A percentile compares a stretch with the other conserved stretches of the same genome.
Conservation (phyloP, 805 yeast genomes). For the Ogataea paraovalis region DNA sequence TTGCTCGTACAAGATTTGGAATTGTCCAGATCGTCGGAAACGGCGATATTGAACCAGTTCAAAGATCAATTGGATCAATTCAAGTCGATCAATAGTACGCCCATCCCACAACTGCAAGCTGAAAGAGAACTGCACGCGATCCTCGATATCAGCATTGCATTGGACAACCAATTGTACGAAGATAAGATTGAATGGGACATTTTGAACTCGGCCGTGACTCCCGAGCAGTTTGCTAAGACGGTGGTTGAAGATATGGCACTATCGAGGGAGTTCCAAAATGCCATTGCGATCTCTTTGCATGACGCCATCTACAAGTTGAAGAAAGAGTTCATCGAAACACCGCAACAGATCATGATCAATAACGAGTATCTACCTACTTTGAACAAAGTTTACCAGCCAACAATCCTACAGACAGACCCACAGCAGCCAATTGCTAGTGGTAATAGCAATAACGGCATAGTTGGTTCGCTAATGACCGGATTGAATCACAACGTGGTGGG, state of each 20-base stretch:
- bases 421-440: not conserved
- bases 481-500: not conserved
- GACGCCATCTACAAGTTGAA: constrained; percentile 74
- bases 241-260: constrained; percentile 86
- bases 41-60: constrained; percentile 64
- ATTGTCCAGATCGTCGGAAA: constrained; percentile 61
- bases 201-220: constrained; percentile 49
- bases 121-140: constrained; percentile 66
- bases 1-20: constrained; percentile 82
- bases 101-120: constrained; percentile 46
- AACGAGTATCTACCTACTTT: constrained; percentile 33
- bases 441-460: constrained; percentile 10
- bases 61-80: constrained; percentile 78
- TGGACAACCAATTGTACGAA: constrained; percentile 79
- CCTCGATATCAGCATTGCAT: constrained; percentile 73
- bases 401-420: not conserved
- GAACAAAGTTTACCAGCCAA: constrained; percentile 29
- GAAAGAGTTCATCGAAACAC: constrained; percentile 69
- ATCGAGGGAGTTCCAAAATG: constrained; percentile 80
- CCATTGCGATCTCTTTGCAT: constrained; percentile 82
- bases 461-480: not conserved
- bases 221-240: constrained; percentile 77
- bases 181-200: constrained; percentile 96
- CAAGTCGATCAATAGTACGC: constrained; percentile 56
- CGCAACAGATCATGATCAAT: constrained; percentile 32